A percentile compares a stretch with the other conserved stretches of the same genome.
Evolutionary conservation across 768 basidiomycete species (phyloP).

Genomic region (Boletus bicolor): DNA sequence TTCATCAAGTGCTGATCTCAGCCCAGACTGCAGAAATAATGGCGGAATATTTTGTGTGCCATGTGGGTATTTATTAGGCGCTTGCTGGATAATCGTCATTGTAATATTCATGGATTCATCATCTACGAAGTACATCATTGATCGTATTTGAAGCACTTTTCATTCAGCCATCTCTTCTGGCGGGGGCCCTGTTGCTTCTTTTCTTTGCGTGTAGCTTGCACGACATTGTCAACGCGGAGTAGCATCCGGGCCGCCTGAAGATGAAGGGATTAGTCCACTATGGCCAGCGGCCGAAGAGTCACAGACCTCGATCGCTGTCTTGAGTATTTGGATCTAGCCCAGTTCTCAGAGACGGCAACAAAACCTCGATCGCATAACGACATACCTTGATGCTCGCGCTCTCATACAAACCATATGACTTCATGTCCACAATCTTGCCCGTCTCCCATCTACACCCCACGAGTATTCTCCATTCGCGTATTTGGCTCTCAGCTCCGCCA

Average conservation of each 20-base stretch:
- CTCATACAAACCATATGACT: conserved; percentile 88
- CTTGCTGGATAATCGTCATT: conserved; percentile 10
- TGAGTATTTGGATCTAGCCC: conserved; percentile 84
- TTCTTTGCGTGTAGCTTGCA: conserved; percentile 78
- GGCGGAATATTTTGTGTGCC: not conserved
- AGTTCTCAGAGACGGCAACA: not conserved
- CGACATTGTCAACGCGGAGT: conserved; percentile 90
- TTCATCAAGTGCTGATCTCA: conserved; percentile 63
- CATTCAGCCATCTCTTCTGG: conserved; percentile 54
- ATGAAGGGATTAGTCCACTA: not conserved
- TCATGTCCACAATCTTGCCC: conserved; percentile 96
- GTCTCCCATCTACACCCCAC: conserved; percentile 97
- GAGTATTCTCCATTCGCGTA: conserved; percentile 88
- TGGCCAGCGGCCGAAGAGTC: not conserved
- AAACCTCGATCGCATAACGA: not conserved
- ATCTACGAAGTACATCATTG: not conserved
- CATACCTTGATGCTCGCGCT: conserved; percentile 90
- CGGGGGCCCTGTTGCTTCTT: conserved; percentile 48
- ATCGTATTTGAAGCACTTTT: not conserved
- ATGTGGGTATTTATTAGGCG: conserved; percentile 5
- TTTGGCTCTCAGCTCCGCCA: conserved; percentile 95
- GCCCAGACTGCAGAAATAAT: not conserved
- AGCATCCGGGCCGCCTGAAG: conserved; percentile 81
- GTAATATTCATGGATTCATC: conserved; percentile 11
- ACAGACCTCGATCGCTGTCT: conserved; percentile 90